Evolutionary conservation across 2,329 filamentous ascomycete species (phyloP), one percentile per base, ranked within the genome.

Genomic region (Sporothrix globosa): DNA sequence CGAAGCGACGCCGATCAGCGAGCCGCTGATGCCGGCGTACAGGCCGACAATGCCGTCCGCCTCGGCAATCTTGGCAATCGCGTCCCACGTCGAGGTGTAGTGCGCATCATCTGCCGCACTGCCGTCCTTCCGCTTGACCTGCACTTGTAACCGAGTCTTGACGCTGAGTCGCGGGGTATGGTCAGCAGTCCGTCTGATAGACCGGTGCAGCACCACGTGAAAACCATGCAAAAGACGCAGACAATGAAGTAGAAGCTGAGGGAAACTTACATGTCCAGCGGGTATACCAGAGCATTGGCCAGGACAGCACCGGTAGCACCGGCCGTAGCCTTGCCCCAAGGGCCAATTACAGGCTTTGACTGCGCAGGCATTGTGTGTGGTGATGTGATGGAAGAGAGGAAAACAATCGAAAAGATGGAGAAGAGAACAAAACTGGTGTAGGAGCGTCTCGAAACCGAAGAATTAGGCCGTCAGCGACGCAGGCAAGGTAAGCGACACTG

Each of bases 121-220:
- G 67, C 82, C 85, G 61, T 82, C 76, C 73, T 85, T 84, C 72
- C 82, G 81, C 77, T 94, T 96, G 69, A 97, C 90, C 81, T 99
- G 96, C 41, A 98, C 95, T 82, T 99, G 96, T 44, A 99, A 86
- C 71, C 93, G 90, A 65, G 96, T 99, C 83, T 99, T 99, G 76
- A 99, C 92, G 76, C 94, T 97, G 69, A 9, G 13, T 67, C 24
- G 44, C 9, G 46, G 68, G 58, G 11, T 21, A 11, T 41, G 66
- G 75, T 68, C 76, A 69, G 63, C 34, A 61, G 6, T 46, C 24
- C 13, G 13, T 46, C 34, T 21, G 19, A 19, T 34, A 34, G 34
- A 7, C 34, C 34, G 34, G 34, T 2, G 34, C 34, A 34, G 34
- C 34, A 34, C 34, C 34, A 34, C 34, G 9, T 34, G 34, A 34